Evolutionary conservation across 1,139 yeast genomes (phyloP), one percentile per base, ranked within the genome.

Genomic region (Saccharomycopsis hybrid): DNA sequence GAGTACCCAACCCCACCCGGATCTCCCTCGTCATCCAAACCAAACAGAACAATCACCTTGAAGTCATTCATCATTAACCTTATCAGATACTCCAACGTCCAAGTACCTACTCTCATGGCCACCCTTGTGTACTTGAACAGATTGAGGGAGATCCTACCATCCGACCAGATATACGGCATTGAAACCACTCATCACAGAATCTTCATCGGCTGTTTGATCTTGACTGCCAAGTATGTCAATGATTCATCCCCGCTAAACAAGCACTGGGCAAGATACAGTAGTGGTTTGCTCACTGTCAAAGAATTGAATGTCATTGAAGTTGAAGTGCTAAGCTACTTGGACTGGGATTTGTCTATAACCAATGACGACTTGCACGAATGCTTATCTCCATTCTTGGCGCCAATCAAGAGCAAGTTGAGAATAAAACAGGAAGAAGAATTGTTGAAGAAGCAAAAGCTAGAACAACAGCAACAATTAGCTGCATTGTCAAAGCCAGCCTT

Each of bases 91-190:
- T 87, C 96, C 11, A 89, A 90, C 64, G 97, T 92, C 28, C 97
- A 90, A 68, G 86, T 96, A 2, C 90, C 97, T 40, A 92, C 97
- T 1, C 73, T 92, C 51, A 90, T 92, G 97, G 83, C 97, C 18
- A 77, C 96, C 2, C 72, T 88, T 50, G 89, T 89, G 11, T 90
- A 87, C 65, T 73, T 90, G 52, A 80, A 84, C 54, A 82, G 89
- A 56, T 73, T 90, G 57, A 78, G 94, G 58, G 74, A 78, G 55
- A 73, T 85, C 11, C 76, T 92, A 51, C 97, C 97, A 3, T 29
- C 37, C 25, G 80, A 90, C 33, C 85, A 86, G 66, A 95, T 96
- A 25, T 79, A 85, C 54, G 97, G 97, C 28, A 87, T 90, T 78
- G 88, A 87, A 58, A 87, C 97, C 52, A 84, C 94, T 1, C 74